phyloP scores from a whole-genome alignment of 108 stramenopile species.

The Cyclotella kingstonii region DNA sequence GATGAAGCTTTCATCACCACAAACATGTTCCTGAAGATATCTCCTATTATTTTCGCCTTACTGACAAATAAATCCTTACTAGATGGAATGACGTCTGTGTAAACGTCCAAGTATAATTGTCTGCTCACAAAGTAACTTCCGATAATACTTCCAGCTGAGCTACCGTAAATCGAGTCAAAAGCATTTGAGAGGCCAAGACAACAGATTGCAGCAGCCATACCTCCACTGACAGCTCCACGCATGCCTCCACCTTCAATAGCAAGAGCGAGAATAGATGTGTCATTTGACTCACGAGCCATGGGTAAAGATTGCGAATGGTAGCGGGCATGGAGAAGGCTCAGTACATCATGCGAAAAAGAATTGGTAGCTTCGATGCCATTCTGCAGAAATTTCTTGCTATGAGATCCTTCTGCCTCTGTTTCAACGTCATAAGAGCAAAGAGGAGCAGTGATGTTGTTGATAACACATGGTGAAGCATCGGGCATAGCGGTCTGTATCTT shows the following conservation, averaged over 20 bases:
- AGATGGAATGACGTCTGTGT: constrained; percentile 66
- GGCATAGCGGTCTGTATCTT: no score
- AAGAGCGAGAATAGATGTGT: constrained; percentile 65
- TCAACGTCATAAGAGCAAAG: background rate
- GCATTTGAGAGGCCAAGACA: constrained; percentile 71
- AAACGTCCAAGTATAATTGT: constrained; percentile 81
- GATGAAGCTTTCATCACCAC: constrained; percentile 14
- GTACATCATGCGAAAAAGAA: constrained; percentile 55
- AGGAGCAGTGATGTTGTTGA: no score
- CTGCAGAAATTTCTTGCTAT: background rate
- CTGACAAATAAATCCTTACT: constrained; percentile 66
- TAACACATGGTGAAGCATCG: no score
- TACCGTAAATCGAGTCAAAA: constrained; percentile 75
- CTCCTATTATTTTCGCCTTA: constrained; percentile 44
- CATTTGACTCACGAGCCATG: constrained; percentile 45
- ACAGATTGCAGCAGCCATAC: constrained; percentile 80
- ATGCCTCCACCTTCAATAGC: constrained; percentile 86
- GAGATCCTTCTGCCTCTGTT: background rate
- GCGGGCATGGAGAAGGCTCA: constrained; percentile 59
- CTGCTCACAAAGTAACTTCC: constrained; percentile 76
- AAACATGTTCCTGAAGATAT: constrained; percentile 43
- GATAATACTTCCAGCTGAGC: constrained; percentile 72
- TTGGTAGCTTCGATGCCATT: background rate
- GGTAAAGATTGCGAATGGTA: constrained; percentile 56
- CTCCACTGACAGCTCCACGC: constrained; percentile 73